Evolutionary conservation across 202 grass and related monocot genomes (phyloP).

Genomic region (Setaria viridis): DNA sequence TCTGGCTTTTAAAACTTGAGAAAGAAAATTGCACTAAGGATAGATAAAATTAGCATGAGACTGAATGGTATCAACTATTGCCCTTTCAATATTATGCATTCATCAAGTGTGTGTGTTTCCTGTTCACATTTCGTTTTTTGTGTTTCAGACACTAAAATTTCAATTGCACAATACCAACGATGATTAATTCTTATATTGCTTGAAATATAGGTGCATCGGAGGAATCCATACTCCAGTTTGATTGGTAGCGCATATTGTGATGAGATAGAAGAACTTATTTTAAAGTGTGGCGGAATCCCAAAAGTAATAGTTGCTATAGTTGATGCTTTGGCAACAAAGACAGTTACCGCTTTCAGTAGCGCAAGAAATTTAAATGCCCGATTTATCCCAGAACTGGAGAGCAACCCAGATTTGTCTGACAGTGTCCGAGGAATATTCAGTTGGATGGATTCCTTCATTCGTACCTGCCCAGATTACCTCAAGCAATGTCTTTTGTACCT

Average conservation of each 20-base stretch:
- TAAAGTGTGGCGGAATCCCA: background rate
- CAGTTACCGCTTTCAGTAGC: background rate
- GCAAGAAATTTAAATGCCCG: background rate
- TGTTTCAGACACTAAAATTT: too few relatives aligned
- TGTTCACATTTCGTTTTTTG: too few relatives aligned
- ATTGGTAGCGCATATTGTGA: too few relatives aligned
- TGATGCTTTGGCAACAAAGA: background rate
- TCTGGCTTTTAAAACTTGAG: too few relatives aligned
- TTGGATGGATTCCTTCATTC: constrained; percentile 5
- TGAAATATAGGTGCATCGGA: too few relatives aligned
- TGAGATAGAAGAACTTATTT: background rate
- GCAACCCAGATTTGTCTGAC: background rate
- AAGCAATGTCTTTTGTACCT: constrained; percentile 7
- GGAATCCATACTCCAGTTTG: too few relatives aligned
- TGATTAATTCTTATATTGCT: background rate
- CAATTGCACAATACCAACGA: too few relatives aligned
- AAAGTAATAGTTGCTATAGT: constrained; percentile 5
- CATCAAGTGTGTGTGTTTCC: too few relatives aligned
- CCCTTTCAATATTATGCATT: too few relatives aligned
- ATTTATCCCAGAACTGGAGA: constrained; percentile 1
- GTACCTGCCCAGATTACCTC: background rate
- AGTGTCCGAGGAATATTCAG: background rate
- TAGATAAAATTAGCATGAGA: too few relatives aligned
- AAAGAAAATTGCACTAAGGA: too few relatives aligned
- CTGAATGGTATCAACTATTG: too few relatives aligned